phyloP scores from a whole-genome alignment of 495 filamentous ascomycete genomes.

The Geopyxis carbonaria region DNA sequence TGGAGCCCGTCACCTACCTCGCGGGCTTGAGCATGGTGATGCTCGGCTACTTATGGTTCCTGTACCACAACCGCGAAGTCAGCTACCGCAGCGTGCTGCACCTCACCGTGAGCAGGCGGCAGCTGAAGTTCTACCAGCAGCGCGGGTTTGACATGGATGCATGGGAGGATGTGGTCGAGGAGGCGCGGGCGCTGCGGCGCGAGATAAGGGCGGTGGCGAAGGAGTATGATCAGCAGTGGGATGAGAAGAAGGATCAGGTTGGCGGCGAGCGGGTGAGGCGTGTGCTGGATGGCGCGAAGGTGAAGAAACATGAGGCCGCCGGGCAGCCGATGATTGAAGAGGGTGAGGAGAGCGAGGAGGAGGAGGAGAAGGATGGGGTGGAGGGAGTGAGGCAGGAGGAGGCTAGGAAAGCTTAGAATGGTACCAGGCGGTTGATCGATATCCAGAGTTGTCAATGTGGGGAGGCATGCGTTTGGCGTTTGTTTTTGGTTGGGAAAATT shows the following conservation, averaged over 20 bases:
- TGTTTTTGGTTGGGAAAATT: too few species aligned
- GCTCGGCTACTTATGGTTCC: constrained; percentile 80
- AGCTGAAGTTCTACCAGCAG: constrained; percentile 56
- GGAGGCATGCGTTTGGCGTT: too few species aligned
- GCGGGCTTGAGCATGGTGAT: constrained; percentile 47
- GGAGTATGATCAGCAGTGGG: constrained; percentile 90
- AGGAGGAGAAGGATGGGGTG: constrained; percentile 35
- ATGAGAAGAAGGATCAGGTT: constrained; percentile 56
- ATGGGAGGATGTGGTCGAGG: constrained; percentile 67
- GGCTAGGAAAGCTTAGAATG: constrained; percentile 24
- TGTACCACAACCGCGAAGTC: constrained; percentile 82
- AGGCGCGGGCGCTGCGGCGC: constrained; percentile 57
- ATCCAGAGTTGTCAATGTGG: too few species aligned
- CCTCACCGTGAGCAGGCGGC: constrained; percentile 61
- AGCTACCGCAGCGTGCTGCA: constrained; percentile 72
- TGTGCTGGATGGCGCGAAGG: constrained; percentile 45
- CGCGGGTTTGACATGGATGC: constrained; percentile 56
- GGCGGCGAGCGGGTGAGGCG: constrained; percentile 56
- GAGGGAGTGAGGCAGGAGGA: constrained; percentile 31
- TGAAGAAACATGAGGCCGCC: constrained; percentile 32
- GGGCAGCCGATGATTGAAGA: constrained; percentile 14
- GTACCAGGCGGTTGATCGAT: too few species aligned
- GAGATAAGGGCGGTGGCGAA: constrained; percentile 70
- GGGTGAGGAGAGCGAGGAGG: constrained; percentile 26
- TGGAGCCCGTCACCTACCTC: constrained; percentile 63